These are phyloP conservation scores for Helicostylum pulchrum DNA, from an alignment of 192 early-diverging fungal genomes.

Conservation along the genomic window DNA sequence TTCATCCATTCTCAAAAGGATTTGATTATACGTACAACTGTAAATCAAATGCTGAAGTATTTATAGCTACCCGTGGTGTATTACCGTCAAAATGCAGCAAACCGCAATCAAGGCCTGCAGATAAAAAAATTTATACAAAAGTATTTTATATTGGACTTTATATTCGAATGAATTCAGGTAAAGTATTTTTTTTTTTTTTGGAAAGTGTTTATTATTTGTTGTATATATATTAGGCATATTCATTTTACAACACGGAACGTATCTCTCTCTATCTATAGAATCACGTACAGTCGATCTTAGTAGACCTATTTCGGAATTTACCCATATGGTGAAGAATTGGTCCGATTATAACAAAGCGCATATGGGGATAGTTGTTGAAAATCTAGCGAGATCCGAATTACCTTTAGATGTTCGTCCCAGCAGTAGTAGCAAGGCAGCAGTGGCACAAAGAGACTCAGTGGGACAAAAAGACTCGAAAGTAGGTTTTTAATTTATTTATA, in stretches of 20 bases:
- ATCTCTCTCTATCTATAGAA: neutral
- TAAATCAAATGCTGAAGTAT: neutral
- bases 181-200: neutral
- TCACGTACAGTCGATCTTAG: constrained; percentile 7
- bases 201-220: neutral
- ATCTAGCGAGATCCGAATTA: neutral
- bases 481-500: no score
- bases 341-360: neutral
- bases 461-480: no score
- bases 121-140: constrained; percentile 12
- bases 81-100: neutral
- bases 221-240: no score
- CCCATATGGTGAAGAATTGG: constrained; percentile 2
- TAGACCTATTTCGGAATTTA: constrained; percentile 1
- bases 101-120: neutral
- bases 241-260: no score
- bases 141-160: constrained; percentile 30
- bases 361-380: constrained; percentile 8
- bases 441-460: no score
- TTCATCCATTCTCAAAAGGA: constrained; percentile 75
- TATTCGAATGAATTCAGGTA: constrained; percentile 6
- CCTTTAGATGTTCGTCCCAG: neutral
- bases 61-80: neutral
- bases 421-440: no score
- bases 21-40: constrained; percentile 46